A percentile compares a stretch with the other conserved stretches of the same genome.
These are phyloP conservation scores for Apiospora aurea DNA, from an alignment of 2,329 filamentous ascomycete genomes.

Conservation along the genomic window DNA sequence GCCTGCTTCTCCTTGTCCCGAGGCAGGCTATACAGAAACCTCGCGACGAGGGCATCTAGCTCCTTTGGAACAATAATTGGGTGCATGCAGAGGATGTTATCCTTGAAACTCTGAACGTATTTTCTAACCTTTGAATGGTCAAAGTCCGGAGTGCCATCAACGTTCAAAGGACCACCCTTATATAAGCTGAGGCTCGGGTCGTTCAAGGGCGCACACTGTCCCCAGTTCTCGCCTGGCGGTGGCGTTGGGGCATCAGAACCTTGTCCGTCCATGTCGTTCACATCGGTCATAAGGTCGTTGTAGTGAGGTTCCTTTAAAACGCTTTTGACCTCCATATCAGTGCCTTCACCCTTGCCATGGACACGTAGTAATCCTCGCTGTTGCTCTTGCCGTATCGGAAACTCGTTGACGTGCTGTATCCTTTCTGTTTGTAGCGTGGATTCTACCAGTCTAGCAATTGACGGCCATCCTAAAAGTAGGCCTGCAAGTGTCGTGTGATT, in stretches of 20 bases:
- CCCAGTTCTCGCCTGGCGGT: slow-evolving; percentile 62
- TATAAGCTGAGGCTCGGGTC: slow-evolving; percentile 39
- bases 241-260: slow-evolving; percentile 60
- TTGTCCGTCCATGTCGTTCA: slow-evolving; percentile 47
- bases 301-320: slow-evolving; percentile 50
- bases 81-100: slow-evolving; percentile 70
- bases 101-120: slow-evolving; percentile 65
- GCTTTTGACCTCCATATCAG: slow-evolving; percentile 60
- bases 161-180: slow-evolving; percentile 48
- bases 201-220: slow-evolving; percentile 60
- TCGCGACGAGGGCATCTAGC: slow-evolving; percentile 59
- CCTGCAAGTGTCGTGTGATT: slow-evolving; percentile 93
- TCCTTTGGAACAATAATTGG: slow-evolving; percentile 64
- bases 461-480: slow-evolving; percentile 75
- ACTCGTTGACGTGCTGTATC: slow-evolving; percentile 68
- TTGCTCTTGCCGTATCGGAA: slow-evolving; percentile 79
- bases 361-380: slow-evolving; percentile 76
- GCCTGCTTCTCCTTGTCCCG: slow-evolving; percentile 36
- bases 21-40: slow-evolving; percentile 59
- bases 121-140: slow-evolving; percentile 55
- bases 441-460: slow-evolving; percentile 70
- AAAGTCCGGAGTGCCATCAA: slow-evolving; percentile 62
- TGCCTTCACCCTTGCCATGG: slow-evolving; percentile 80
- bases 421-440: slow-evolving; percentile 55
- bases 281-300: slow-evolving; percentile 45